These are phyloP conservation scores for Ascochyta clinopodiicola DNA, from an alignment of 2,329 filamentous ascomycete species.

Conservation along the genomic window DNA sequence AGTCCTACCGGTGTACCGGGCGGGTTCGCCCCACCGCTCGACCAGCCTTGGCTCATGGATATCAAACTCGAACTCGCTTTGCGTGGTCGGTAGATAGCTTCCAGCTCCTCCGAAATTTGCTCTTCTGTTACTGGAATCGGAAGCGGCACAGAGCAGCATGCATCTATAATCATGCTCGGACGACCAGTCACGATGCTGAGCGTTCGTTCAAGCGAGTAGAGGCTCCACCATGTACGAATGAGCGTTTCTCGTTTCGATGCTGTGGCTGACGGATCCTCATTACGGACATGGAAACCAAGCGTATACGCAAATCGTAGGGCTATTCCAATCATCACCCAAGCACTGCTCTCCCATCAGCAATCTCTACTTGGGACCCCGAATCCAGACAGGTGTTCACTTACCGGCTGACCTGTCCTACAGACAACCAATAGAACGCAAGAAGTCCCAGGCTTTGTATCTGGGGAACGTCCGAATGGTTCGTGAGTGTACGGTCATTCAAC, in stretches of 20 bases:
- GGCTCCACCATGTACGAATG: slow-evolving; percentile 51
- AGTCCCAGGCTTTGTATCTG: slow-evolving; percentile 50
- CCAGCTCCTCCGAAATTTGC: slow-evolving; percentile 18
- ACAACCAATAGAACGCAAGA: slow-evolving; percentile 50
- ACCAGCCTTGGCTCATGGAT: neutral
- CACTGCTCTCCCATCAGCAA: slow-evolving; percentile 28
- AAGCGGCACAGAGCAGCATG: slow-evolving; percentile 44
- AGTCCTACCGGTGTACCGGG: slow-evolving; percentile 5
- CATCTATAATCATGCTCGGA: slow-evolving; percentile 47
- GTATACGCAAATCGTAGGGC: slow-evolving; percentile 47
- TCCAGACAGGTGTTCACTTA: slow-evolving; percentile 24
- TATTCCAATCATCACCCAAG: slow-evolving; percentile 48
- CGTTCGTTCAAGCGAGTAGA: slow-evolving; percentile 50
- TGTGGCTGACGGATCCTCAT: slow-evolving; percentile 39
- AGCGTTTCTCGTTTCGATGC: slow-evolving; percentile 44
- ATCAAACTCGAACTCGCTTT: slow-evolving; percentile 4
- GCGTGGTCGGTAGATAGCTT: slow-evolving; percentile 16
- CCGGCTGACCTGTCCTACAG: slow-evolving; percentile 51
- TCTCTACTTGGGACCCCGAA: no score
- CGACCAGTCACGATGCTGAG: slow-evolving; percentile 50
- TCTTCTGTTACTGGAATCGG: slow-evolving; percentile 38
- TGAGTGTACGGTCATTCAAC: slow-evolving; percentile 36
- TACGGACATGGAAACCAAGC: slow-evolving; percentile 50
- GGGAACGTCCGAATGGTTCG: slow-evolving; percentile 46
- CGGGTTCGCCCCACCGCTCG: slow-evolving; percentile 3